These are phyloP conservation scores for Trametes hirsuta DNA, from an alignment of 1,284 basidiomycete species.

Conservation along the genomic window DNA sequence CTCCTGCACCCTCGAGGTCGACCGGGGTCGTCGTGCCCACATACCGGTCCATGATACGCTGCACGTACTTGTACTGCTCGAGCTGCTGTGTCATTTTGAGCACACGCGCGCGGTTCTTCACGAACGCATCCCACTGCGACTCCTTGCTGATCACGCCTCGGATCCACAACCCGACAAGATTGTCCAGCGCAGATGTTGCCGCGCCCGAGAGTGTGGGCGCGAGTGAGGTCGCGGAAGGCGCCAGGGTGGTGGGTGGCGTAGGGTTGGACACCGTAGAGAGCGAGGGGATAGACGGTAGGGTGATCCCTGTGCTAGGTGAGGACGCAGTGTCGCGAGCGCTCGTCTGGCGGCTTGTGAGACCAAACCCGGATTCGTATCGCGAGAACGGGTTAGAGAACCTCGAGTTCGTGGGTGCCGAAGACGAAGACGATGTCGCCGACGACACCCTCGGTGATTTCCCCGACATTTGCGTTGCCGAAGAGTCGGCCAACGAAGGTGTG, in stretches of 20 bases:
- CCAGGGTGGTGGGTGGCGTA: slow-evolving; percentile 8
- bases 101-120: slow-evolving; percentile 19
- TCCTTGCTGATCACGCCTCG: slow-evolving; percentile 26
- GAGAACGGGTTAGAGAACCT: slow-evolving; percentile 14
- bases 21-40: slow-evolving; percentile 25
- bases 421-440: neutral
- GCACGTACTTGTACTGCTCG: slow-evolving; percentile 35
- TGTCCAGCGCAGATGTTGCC: slow-evolving; percentile 24
- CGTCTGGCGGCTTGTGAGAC: slow-evolving; percentile 6
- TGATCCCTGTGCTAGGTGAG: neutral
- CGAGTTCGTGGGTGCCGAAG: neutral
- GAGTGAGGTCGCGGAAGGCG: slow-evolving; percentile 16
- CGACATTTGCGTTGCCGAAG: neutral
- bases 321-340: neutral
- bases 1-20: slow-evolving; percentile 26
- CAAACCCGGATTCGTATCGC: slow-evolving; percentile 11
- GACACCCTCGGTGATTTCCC: neutral
- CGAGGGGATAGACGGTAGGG: slow-evolving; percentile 1
- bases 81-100: slow-evolving; percentile 32
- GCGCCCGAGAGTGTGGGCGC: slow-evolving; percentile 17
- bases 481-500: neutral
- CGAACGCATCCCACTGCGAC: slow-evolving; percentile 31
- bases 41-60: slow-evolving; percentile 31
- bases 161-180: slow-evolving; percentile 28
- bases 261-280: slow-evolving; percentile 11